Evolutionary conservation across 2,329 filamentous ascomycete genomes (phyloP).

Genomic region (Xylaria sp.): DNA sequence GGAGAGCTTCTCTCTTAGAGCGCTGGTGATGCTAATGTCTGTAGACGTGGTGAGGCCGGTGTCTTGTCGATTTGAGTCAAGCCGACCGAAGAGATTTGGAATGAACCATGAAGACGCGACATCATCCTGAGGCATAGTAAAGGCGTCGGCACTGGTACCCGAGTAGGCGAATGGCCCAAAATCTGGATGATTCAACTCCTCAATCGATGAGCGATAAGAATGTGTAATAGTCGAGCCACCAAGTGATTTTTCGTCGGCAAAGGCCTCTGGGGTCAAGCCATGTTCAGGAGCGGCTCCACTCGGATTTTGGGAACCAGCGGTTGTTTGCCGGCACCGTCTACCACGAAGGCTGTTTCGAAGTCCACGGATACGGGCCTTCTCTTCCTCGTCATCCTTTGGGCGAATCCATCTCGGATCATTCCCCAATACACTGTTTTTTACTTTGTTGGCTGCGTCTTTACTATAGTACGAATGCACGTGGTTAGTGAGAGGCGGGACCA

Average conservation of each 20-base stretch:
- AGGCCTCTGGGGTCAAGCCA: conserved; percentile 32
- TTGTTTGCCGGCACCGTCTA: conserved; percentile 43
- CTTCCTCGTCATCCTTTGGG: conserved; percentile 62
- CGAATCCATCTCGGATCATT: conserved; percentile 69
- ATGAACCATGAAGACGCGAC: conserved; percentile 19
- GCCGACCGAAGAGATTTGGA: conserved; percentile 16
- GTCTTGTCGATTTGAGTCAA: conserved; percentile 41
- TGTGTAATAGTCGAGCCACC: conserved; percentile 43
- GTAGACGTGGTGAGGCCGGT: conserved; percentile 46
- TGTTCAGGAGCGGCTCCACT: conserved; percentile 3
- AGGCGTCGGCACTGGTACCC: not conserved
- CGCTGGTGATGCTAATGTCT: conserved; percentile 45
- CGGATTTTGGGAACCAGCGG: conserved; percentile 45
- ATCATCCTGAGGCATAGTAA: conserved; percentile 1
- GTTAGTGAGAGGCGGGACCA: conserved; percentile 33
- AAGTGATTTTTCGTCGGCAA: conserved; percentile 36
- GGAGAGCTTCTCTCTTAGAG: conserved; percentile 42
- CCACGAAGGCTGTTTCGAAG: conserved; percentile 53
- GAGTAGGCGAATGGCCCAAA: conserved; percentile 15
- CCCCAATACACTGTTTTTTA: conserved; percentile 65
- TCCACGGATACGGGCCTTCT: conserved; percentile 59
- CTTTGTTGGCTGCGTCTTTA: conserved; percentile 69
- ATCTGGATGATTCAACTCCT: conserved; percentile 29
- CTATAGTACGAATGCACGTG: conserved; percentile 47
- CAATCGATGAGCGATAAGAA: conserved; percentile 43